Percentiles rank a stretch among this genome's conserved stretches.
These are phyloP conservation scores for Magnaporthiopsis rhizophila DNA, from an alignment of 2,329 filamentous ascomycete species.

Conservation along the genomic window DNA sequence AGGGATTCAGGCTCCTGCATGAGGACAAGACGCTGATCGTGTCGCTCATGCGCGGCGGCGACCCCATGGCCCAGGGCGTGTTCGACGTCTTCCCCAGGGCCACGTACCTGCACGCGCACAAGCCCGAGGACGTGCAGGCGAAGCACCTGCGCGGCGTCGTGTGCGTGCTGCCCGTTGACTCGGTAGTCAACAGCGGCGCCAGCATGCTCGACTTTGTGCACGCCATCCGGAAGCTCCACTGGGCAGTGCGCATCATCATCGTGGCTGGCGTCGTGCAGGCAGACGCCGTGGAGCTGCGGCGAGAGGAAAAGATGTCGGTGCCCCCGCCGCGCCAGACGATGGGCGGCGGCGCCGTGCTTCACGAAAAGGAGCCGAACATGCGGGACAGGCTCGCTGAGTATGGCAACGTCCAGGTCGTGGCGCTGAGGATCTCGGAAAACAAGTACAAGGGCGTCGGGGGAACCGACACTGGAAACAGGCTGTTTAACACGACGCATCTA, in stretches of 20 bases:
- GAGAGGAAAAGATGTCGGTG: background rate
- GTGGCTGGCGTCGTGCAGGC: slow-evolving; percentile 48
- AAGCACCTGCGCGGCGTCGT: slow-evolving; percentile 29
- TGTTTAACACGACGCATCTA: slow-evolving; percentile 50
- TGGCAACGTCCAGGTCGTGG: slow-evolving; percentile 32
- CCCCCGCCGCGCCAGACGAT: no score
- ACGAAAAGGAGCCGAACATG: slow-evolving; percentile 7
- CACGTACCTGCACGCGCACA: slow-evolving; percentile 39
- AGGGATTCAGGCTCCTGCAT: slow-evolving; percentile 35
- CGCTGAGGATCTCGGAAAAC: slow-evolving; percentile 48
- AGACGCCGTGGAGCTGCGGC: slow-evolving; percentile 6
- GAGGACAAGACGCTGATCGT: slow-evolving; percentile 46
- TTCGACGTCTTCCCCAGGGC: slow-evolving; percentile 43
- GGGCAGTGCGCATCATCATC: slow-evolving; percentile 38
- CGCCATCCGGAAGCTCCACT: slow-evolving; percentile 32
- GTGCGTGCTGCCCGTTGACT: slow-evolving; percentile 49
- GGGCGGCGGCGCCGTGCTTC: no score
- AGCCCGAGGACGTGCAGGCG: slow-evolving; percentile 30
- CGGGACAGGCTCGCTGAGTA: slow-evolving; percentile 14
- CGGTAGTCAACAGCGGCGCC: slow-evolving; percentile 50
- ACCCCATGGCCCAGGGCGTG: slow-evolving; percentile 53
- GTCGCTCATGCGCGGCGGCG: slow-evolving; percentile 55
- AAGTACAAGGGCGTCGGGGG: slow-evolving; percentile 41
- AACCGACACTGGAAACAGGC: slow-evolving; percentile 51
- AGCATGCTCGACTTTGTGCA: slow-evolving; percentile 39